Conservation (phyloP, 1,284 basidiomycete species). For the Singerocomus inundabilis region DNA sequence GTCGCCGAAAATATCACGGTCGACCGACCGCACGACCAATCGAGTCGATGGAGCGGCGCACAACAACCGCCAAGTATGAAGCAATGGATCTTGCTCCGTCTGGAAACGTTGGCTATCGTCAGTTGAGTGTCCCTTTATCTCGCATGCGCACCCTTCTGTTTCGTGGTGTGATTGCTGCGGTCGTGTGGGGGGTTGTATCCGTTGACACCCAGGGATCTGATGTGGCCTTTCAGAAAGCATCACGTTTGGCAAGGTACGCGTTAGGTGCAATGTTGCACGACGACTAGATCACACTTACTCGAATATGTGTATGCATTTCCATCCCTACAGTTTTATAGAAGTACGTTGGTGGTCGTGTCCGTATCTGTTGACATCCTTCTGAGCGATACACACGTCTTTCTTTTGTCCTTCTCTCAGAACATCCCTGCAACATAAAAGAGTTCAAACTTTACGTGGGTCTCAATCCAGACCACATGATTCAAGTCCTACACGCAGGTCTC, state of each 20-base stretch:
- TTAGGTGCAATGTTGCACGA: conserved; percentile 19
- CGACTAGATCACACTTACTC: conserved; percentile 4
- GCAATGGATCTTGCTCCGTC: conserved; percentile 69
- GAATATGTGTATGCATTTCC: not conserved
- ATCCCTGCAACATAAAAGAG: conserved; percentile 82
- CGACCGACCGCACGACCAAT: conserved; percentile 60
- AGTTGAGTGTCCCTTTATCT: conserved; percentile 50
- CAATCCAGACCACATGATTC: conserved; percentile 60
- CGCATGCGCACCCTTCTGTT: not conserved
- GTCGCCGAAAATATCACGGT: conserved; percentile 64
- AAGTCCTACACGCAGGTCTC: conserved; percentile 59
- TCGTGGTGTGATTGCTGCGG: not conserved
- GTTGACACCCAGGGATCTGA: conserved; percentile 5
- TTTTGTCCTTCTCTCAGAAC: conserved; percentile 53
- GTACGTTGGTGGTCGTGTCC: conserved; percentile 35
- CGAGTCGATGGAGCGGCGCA: conserved; percentile 71
- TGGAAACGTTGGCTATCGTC: conserved; percentile 57
- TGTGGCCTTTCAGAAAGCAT: conserved; percentile 52
- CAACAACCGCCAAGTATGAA: conserved; percentile 51
- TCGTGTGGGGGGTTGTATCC: not conserved
- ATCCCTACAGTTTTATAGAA: conserved; percentile 50
- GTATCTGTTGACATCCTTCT: not conserved
- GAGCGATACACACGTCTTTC: not conserved
- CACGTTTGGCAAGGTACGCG: conserved; percentile 72
- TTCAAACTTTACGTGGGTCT: conserved; percentile 69